A percentile compares a stretch with the other conserved stretches of the same genome.
These are phyloP conservation scores for Hordeum marinum DNA, from an alignment of 176 grass and related monocot genomes.

Conservation along the genomic window DNA sequence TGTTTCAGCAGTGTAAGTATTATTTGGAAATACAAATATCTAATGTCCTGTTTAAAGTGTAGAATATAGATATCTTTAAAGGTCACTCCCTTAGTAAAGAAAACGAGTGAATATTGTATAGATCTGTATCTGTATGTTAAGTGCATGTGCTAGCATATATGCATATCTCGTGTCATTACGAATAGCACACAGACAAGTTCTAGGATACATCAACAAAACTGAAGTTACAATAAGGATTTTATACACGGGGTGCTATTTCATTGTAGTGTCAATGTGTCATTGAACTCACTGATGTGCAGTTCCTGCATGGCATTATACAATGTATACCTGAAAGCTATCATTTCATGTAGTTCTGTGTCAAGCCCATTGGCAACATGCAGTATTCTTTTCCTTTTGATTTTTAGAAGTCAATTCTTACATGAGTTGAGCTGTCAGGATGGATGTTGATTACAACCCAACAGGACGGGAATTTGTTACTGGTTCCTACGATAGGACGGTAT, in stretches of 20 bases:
- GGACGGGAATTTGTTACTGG: conserved; percentile 95
- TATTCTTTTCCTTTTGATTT: not conserved
- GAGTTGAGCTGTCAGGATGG: conserved; percentile 63
- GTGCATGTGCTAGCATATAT: not conserved
- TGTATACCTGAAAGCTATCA: not conserved
- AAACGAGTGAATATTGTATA: not conserved
- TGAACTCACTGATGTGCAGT: not conserved
- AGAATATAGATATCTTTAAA: not conserved
- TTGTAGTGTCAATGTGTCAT: not conserved
- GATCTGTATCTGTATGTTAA: conserved; percentile 17
- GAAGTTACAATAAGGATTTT: not conserved
- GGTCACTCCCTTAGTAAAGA: not conserved
- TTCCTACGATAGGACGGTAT: conserved; percentile 97
- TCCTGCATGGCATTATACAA: not conserved
- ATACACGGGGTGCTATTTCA: not conserved
- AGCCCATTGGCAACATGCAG: not conserved
- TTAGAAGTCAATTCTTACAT: conserved; percentile 1
- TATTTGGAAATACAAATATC: not conserved
- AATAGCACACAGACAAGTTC: not conserved
- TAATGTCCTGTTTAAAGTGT: not conserved
- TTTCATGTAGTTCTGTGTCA: not conserved
- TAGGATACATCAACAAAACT: not conserved
- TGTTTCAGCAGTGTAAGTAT: conserved; percentile 97
- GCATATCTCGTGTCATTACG: not conserved
- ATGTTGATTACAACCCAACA: conserved; percentile 96